A percentile compares a stretch with the other conserved stretches of the same genome.
phyloP scores from a whole-genome alignment of 495 filamentous ascomycete genomes.

The Hyaloscypha finlandica region DNA sequence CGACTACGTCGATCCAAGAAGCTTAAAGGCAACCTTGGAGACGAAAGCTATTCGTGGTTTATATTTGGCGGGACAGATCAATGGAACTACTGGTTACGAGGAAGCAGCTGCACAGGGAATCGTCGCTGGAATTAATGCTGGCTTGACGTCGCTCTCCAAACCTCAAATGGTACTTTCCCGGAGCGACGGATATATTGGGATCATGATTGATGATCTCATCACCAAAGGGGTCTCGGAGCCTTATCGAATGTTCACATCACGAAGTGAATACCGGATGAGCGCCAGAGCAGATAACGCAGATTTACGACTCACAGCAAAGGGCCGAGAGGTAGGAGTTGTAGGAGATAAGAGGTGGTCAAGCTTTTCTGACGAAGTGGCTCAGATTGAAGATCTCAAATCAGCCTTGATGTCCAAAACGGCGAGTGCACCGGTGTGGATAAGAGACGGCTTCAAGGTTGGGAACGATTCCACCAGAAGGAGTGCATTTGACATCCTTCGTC shows the following conservation, averaged over 20 bases:
- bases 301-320: conserved; percentile 77
- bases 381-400: conserved; percentile 64
- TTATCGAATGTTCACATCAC: conserved; percentile 97
- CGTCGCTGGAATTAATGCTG: conserved; percentile 91
- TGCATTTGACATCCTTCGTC: conserved; percentile 75
- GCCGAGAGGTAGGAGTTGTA: conserved; percentile 75
- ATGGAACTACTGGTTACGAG: conserved; percentile 97
- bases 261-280: conserved; percentile 92
- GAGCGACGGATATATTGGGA: conserved; percentile 91
- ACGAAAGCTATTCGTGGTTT: conserved; percentile 90
- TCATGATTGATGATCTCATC: conserved; percentile 98
- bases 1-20: conserved; percentile 95
- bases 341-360: conserved; percentile 73
- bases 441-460: conserved; percentile 66
- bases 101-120: conserved; percentile 95
- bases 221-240: conserved; percentile 97
- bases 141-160: conserved; percentile 69
- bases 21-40: conserved; percentile 82
- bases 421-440: conserved; percentile 63
- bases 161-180: conserved; percentile 68
- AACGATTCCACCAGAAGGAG: conserved; percentile 59
- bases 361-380: conserved; percentile 61
- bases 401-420: conserved; percentile 57
- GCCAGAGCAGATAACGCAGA: conserved; percentile 94
- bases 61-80: conserved; percentile 95